Evolutionary conservation across 2,329 filamentous ascomycete species (phyloP), one percentile per base, ranked within the genome.

Genomic region (Botrytis byssoidea): DNA sequence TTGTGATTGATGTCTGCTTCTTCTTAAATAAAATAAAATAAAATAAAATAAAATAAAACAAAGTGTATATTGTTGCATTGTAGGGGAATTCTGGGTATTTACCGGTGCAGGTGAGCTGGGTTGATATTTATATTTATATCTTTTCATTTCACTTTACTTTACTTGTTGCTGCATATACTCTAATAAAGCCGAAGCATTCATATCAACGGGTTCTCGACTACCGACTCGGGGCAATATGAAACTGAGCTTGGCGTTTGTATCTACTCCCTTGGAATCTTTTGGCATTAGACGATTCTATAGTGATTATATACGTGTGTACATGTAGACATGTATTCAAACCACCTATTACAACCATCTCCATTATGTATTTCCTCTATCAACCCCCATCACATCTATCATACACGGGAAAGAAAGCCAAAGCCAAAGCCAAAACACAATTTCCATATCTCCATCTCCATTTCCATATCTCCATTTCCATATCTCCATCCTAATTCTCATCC

Each of bases 361-460:
- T 40, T n/a, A 20, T 16, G 10, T 22, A 48, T 12, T 3, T 14
- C 10, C 59, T 25, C 59, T 6, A 61, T 37, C 3, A 3, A 10
- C 22, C 0, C 0, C 22, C 12, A 40, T 25, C 1, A 18, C 8
- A 14, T 37, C 22, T 0, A 55, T n/a, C 10, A 35, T 9, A 2
- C 16, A n/a, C 35, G 25, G 14, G 8, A 40, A 25, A 42, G 12
- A 42, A 42, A 42, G 4, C 3, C 12, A 42, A 14, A 42, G 4
- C 3, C 12, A 42, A 14, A 42, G 12, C 3, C 12, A 42, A 14
- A 42, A 3, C 40, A 42, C 40, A 16, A 42, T 42, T 42, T 42
- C 40, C 14, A 16, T 42, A 42, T 42, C 40, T 42, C 10, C 40
- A 42, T 42, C 40, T 4, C 12, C 9, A 37, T 37, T 32, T 3